Conservation (phyloP, 2,329 filamentous ascomycete species). For the Aspergillus ochraceoroseus region DNA sequence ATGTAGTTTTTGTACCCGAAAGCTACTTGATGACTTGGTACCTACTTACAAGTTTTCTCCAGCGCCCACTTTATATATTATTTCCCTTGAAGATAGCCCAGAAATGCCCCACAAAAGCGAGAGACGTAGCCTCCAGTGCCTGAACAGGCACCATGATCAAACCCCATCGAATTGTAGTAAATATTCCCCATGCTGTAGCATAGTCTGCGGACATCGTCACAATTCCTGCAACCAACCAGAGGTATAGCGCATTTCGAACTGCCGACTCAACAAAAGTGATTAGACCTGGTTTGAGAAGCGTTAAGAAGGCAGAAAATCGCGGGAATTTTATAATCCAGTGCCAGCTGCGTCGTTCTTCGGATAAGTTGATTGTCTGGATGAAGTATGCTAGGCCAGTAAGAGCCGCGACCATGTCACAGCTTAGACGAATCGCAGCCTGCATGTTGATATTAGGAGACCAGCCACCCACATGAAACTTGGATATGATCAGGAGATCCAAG, state of each 20-base stretch:
- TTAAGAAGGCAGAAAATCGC: constrained; percentile 39
- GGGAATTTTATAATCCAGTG: constrained; percentile 1
- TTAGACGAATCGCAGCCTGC: constrained; percentile 60
- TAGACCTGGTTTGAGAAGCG: constrained; percentile 54
- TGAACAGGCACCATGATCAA: constrained; percentile 69
- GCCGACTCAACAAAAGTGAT: constrained; percentile 61
- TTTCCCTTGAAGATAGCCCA: constrained; percentile 53
- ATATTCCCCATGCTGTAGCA: constrained; percentile 68
- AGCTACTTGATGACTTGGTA: too few relatives aligned
- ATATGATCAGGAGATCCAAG: constrained; percentile 63
- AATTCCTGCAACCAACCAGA: constrained; percentile 64
- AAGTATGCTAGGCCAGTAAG: constrained; percentile 58
- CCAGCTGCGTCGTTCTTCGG: constrained; percentile 3
- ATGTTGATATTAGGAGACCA: constrained; percentile 56
- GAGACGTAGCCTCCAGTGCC: constrained; percentile 59
- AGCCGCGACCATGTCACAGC: constrained; percentile 56
- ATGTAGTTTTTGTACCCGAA: background rate
- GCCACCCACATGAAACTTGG: constrained; percentile 56
- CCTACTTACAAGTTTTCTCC: constrained; percentile 17
- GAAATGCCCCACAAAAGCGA: constrained; percentile 61
- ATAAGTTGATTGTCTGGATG: constrained; percentile 27
- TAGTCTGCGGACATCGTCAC: constrained; percentile 60
- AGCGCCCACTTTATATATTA: background rate
- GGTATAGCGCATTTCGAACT: constrained; percentile 63
- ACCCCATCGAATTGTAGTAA: constrained; percentile 70